Percentiles rank a stretch among this genome's conserved stretches.
These are phyloP conservation scores for Sporisorium graminicola DNA, from an alignment of 1,284 basidiomycete species.

Conservation along the genomic window DNA sequence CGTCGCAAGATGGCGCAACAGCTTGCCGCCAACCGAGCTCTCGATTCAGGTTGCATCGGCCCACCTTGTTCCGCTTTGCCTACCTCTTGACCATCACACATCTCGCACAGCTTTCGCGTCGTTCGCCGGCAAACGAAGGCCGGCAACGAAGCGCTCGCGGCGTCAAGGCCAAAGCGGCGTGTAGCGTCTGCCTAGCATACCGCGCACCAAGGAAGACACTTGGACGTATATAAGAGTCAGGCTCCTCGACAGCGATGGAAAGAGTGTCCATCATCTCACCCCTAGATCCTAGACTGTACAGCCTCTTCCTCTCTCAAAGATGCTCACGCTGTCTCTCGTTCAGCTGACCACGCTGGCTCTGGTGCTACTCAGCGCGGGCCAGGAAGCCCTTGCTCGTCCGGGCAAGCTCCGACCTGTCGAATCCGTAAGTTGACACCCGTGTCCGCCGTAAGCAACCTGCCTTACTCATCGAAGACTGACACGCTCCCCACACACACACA, in stretches of 20 bases:
- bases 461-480: neutral
- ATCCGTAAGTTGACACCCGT: slow-evolving; percentile 19
- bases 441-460: too few species aligned
- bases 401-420: slow-evolving; percentile 29
- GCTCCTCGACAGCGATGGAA: neutral
- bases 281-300: neutral
- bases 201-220: neutral
- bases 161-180: neutral
- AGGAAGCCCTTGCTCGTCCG: slow-evolving; percentile 24
- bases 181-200: neutral
- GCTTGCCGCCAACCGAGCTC: slow-evolving; percentile 15
- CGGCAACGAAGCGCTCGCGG: neutral
- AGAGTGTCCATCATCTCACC: neutral
- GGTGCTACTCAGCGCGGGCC: slow-evolving; percentile 20
- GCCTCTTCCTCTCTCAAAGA: slow-evolving; percentile 5
- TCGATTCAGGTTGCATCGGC: slow-evolving; percentile 21
- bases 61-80: slow-evolving; percentile 9
- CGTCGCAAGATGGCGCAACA: neutral
- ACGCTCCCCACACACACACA: slow-evolving; percentile 11
- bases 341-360: slow-evolving; percentile 38
- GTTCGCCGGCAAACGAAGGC: neutral
- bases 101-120: neutral
- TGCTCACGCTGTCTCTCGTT: slow-evolving; percentile 29
- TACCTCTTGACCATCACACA: neutral
- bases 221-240: slow-evolving; percentile 5